Evolutionary conservation across 495 filamentous ascomycete genomes (phyloP), one percentile per base, ranked within the genome.

Genomic region (Aspergillus nanangensis): DNA sequence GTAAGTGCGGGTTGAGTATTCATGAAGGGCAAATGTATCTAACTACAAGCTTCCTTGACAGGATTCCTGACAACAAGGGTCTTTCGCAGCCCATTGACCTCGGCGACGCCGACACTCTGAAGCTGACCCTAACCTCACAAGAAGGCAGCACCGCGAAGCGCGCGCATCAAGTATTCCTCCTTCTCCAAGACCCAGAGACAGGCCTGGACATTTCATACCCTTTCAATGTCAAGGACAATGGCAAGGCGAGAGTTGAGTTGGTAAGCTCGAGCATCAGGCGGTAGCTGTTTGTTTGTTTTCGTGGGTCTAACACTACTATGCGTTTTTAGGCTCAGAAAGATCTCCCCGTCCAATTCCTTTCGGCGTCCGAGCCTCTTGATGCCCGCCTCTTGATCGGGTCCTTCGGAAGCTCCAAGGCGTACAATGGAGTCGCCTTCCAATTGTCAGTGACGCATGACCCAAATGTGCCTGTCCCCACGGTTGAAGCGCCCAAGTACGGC

Each of bases 161-260:
- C 42, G 88, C 93, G 47, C 93, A 98, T 66, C 93, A 98, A 63
- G 89, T 90, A 2, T 96, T 95, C 68, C 76, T 98, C 14, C 75
- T 90, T 5, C 69, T 97, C 31, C 80, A 81, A 50, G 90, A 96
- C 49, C 67, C 78, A 2, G 67, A 75, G 14, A 84, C 80, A 21
- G 86, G 86, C 17, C 71, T 97, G 32, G 91, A 96, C 62, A 83
- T 90, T n/a, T 91, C 90, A 0, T 95, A 88, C 58, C 82, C 90
- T 5, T 77, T 98, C 54, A 82, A 66, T 5, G 76, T 95, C 22
- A 96, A 95, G 67, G 89, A 92, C 1, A 88, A 72, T 60, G 90
- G 90, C 39, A 95, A 94, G 66, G 87, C 81, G 4, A 83, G 83
- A 19, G 74, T 93, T 14, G 86, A 92, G 54, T 70, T 96, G 64